phyloP scores from a whole-genome alignment of 129 eudicot genomes.

The Ambrosia artemisiifolia region DNA sequence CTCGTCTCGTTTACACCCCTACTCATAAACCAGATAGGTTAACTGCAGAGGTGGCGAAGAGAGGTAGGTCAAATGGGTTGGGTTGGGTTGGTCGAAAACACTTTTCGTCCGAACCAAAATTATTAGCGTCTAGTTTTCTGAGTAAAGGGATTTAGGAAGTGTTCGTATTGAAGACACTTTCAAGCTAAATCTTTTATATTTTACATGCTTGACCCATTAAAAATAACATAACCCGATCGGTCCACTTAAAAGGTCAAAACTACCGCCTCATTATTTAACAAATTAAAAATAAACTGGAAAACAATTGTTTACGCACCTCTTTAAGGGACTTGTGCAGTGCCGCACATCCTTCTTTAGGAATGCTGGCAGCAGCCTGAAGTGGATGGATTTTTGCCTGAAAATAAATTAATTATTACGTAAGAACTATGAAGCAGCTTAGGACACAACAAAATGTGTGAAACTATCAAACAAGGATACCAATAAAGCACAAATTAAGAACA shows the following conservation, averaged over 20 bases:
- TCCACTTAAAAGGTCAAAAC: background rate
- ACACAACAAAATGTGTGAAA: background rate
- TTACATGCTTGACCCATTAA: background rate
- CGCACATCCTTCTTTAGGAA: conserved; percentile 66
- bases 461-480: too few relatives aligned
- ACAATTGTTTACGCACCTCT: conserved; percentile 54
- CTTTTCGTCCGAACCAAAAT: too few relatives aligned
- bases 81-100: too few relatives aligned
- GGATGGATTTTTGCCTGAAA: conserved; percentile 93
- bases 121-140: too few relatives aligned
- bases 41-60: too few relatives aligned
- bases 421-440: background rate
- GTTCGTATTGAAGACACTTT: too few relatives aligned
- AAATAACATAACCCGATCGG: background rate
- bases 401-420: background rate
- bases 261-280: background rate
- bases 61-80: too few relatives aligned
- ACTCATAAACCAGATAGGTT: too few relatives aligned
- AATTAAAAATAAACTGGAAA: background rate
- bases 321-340: conserved; percentile 64
- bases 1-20: too few relatives aligned
- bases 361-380: conserved; percentile 58
- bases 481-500: too few relatives aligned
- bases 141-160: too few relatives aligned
- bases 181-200: too few relatives aligned